These are phyloP conservation scores for Aspergillus piperis DNA, from an alignment of 2,329 filamentous ascomycete genomes.

Conservation along the genomic window DNA sequence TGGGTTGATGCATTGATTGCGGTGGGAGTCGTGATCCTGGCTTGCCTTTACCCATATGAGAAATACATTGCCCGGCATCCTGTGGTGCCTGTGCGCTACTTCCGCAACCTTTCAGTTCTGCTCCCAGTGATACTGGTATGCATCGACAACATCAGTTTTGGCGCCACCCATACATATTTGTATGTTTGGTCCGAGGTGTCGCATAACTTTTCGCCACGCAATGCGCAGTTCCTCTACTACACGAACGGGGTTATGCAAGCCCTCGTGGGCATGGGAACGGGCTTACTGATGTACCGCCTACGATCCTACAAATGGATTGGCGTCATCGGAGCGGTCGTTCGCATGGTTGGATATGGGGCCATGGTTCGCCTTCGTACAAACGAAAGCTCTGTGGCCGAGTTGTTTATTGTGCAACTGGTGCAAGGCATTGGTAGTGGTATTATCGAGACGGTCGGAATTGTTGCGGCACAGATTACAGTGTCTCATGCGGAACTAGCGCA, in stretches of 20 bases:
- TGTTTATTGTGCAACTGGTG: conserved; percentile 52
- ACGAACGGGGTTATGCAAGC: conserved; percentile 47
- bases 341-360: conserved; percentile 52
- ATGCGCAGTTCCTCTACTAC: conserved; percentile 48
- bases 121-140: conserved; percentile 44
- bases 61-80: conserved; percentile 47
- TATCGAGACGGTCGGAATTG: conserved; percentile 47
- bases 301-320: conserved; percentile 52
- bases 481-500: conserved; percentile 51
- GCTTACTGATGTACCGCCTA: conserved; percentile 46
- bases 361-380: conserved; percentile 53
- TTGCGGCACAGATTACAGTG: conserved; percentile 50
- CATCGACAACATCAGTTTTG: conserved; percentile 49
- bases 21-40: conserved; percentile 45
- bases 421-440: conserved; percentile 53
- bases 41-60: conserved; percentile 53
- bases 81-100: conserved; percentile 50
- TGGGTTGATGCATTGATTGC: conserved; percentile 51
- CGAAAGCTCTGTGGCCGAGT: conserved; percentile 47
- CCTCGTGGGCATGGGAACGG: conserved; percentile 44
- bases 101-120: conserved; percentile 47
- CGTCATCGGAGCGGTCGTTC: conserved; percentile 44
- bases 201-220: conserved; percentile 42
- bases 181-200: conserved; percentile 52
- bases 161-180: conserved; percentile 51